phyloP scores from a whole-genome alignment of 1,139 yeast species.

The Hanseniaspora uvarum region DNA sequence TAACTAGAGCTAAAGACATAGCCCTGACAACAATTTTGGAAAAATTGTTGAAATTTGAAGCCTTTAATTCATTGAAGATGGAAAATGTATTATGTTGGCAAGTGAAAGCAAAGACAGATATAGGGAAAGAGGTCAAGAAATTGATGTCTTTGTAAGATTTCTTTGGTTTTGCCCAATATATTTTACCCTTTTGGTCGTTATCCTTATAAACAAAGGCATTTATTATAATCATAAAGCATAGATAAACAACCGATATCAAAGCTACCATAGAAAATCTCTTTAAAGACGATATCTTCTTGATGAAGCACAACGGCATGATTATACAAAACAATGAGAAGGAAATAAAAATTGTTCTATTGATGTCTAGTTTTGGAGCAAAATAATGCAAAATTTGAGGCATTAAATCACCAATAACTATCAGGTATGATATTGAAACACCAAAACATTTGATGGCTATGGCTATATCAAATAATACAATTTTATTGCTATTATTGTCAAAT shows the following conservation, averaged over 20 bases:
- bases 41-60: slow-evolving; percentile 45
- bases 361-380: slow-evolving; percentile 25
- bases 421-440: slow-evolving; percentile 68
- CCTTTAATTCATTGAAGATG: slow-evolving; percentile 53
- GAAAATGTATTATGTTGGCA: slow-evolving; percentile 78
- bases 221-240: slow-evolving; percentile 49
- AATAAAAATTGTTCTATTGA: slow-evolving; percentile 30
- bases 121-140: slow-evolving; percentile 48
- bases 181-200: slow-evolving; percentile 30
- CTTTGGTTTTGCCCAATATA: slow-evolving; percentile 34
- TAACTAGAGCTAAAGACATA: slow-evolving; percentile 46
- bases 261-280: slow-evolving; percentile 64
- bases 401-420: slow-evolving; percentile 68
- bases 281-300: slow-evolving; percentile 55
- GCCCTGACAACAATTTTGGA: slow-evolving; percentile 48
- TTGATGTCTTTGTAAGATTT: slow-evolving; percentile 27
- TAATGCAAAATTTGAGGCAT: slow-evolving; percentile 58
- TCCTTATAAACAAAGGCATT: slow-evolving; percentile 38
- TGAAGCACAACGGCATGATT: slow-evolving; percentile 52
- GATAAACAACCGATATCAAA: slow-evolving; percentile 54
- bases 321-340: slow-evolving; percentile 47
- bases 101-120: slow-evolving; percentile 69
- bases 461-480: slow-evolving; percentile 72
- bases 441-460: slow-evolving; percentile 86
- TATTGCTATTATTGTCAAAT: slow-evolving; percentile 65